phyloP scores from a whole-genome alignment of 1,284 basidiomycete species.

The Pseudozyma tsukubaensis region DNA sequence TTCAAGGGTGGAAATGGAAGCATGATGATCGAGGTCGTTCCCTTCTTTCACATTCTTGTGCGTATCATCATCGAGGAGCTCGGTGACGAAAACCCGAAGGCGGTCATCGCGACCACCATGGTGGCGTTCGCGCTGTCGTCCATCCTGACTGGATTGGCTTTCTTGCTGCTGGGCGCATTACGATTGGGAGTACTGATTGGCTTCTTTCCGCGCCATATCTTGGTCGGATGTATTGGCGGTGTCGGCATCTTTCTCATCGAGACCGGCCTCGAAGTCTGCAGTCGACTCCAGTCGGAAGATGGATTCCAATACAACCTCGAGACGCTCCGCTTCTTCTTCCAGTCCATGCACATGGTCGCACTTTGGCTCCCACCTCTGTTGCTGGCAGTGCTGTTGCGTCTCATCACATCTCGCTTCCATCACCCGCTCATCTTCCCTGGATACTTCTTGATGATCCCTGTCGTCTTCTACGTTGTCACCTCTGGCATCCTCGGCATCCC shows the following conservation, averaged over 20 bases:
- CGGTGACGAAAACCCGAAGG: slow-evolving; percentile 77
- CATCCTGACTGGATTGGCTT: slow-evolving; percentile 79
- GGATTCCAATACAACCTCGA: slow-evolving; percentile 78
- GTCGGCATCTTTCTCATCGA: slow-evolving; percentile 85
- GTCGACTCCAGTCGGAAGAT: slow-evolving; percentile 81
- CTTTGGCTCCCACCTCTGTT: slow-evolving; percentile 82
- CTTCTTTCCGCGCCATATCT: slow-evolving; percentile 95
- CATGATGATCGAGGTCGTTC: slow-evolving; percentile 96
- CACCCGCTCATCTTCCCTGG: slow-evolving; percentile 92
- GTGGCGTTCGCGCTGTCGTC: slow-evolving; percentile 89
- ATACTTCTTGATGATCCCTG: slow-evolving; percentile 85
- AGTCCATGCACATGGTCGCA: slow-evolving; percentile 73
- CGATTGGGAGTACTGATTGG: slow-evolving; percentile 87
- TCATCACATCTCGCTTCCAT: slow-evolving; percentile 83
- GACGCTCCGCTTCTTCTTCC: slow-evolving; percentile 73
- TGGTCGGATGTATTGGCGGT: slow-evolving; percentile 86
- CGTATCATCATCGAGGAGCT: slow-evolving; percentile 80
- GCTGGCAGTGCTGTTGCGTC: slow-evolving; percentile 81
- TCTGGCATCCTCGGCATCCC: slow-evolving; percentile 77
- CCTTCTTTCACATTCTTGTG: slow-evolving; percentile 94
- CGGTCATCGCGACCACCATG: slow-evolving; percentile 89
- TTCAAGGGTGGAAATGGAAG: slow-evolving; percentile 85
- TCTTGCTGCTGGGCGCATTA: slow-evolving; percentile 75
- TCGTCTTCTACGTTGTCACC: slow-evolving; percentile 82
- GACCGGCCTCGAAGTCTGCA: slow-evolving; percentile 78